Conservation (phyloP, 257 asterid species). For the Solanum habrochaites region DNA sequence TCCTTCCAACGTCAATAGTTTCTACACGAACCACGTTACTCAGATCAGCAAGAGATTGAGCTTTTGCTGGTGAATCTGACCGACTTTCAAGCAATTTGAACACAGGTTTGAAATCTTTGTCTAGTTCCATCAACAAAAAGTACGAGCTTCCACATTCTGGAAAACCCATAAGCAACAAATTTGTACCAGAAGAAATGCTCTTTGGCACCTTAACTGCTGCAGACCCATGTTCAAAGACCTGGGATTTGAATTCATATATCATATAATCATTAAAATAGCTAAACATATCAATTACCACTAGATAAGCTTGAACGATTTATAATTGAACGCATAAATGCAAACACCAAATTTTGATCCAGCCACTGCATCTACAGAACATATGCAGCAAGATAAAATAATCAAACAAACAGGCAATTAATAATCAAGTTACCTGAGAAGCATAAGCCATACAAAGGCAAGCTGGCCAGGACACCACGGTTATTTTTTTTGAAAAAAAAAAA, state of each 20-base stretch:
- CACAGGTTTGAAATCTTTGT: slow-evolving; percentile 78
- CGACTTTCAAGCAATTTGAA: slow-evolving; percentile 79
- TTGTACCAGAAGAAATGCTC: slow-evolving; percentile 55
- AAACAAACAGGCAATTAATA: neutral
- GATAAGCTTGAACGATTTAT: neutral
- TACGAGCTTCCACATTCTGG: slow-evolving; percentile 91
- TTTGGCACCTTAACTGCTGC: slow-evolving; percentile 65
- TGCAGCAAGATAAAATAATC: neutral
- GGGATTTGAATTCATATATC: slow-evolving; percentile 5
- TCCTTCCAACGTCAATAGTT: slow-evolving; percentile 58
- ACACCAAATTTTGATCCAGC: neutral
- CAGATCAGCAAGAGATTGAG: slow-evolving; percentile 48
- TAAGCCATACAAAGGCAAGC: neutral
- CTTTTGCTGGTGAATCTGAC: slow-evolving; percentile 50
- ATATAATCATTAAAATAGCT: slow-evolving; percentile 1
- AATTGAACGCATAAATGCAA: neutral
- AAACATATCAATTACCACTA: neutral
- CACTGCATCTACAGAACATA: neutral
- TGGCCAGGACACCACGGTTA: neutral
- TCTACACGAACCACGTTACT: slow-evolving; percentile 55
- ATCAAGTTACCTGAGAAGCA: neutral
- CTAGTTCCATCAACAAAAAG: slow-evolving; percentile 86
- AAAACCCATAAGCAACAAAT: slow-evolving; percentile 79
- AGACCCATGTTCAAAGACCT: slow-evolving; percentile 88
- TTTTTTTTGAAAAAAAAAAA: neutral